phyloP scores from a whole-genome alignment of 1,139 yeast genomes.

The Debaryomyces fabryi region DNA sequence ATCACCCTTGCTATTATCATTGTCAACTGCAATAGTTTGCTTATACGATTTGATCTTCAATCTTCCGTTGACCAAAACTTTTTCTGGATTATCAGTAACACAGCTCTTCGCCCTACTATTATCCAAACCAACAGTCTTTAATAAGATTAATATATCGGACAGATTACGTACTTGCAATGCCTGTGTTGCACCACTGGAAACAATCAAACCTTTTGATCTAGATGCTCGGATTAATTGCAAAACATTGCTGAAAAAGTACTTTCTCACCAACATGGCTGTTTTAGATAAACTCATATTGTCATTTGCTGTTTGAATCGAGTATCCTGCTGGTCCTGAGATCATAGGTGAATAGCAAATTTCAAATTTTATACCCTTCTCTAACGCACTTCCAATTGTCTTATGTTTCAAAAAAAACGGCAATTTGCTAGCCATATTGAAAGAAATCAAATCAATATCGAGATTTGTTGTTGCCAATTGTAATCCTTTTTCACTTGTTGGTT shows the following conservation, averaged over 20 bases:
- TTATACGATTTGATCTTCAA: slow-evolving; percentile 70
- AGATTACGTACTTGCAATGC: slow-evolving; percentile 66
- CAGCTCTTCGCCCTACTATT: slow-evolving; percentile 63
- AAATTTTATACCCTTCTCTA: slow-evolving; percentile 78
- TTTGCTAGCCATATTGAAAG: slow-evolving; percentile 66
- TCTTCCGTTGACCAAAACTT: slow-evolving; percentile 70
- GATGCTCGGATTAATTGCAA: slow-evolving; percentile 81
- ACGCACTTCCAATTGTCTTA: slow-evolving; percentile 81
- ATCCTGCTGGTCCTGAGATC: slow-evolving; percentile 45
- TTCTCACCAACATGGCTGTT: slow-evolving; percentile 40
- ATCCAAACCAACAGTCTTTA: slow-evolving; percentile 71
- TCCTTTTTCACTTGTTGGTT: slow-evolving; percentile 80
- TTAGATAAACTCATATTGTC: slow-evolving; percentile 20
- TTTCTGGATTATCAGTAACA: slow-evolving; percentile 59
- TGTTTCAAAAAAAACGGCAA: slow-evolving; percentile 81
- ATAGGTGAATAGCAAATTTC: slow-evolving; percentile 74
- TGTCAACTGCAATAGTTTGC: slow-evolving; percentile 60
- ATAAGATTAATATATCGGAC: slow-evolving; percentile 67
- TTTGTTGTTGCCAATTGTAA: slow-evolving; percentile 72
- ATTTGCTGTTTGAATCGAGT: slow-evolving; percentile 21
- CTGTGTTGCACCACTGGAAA: slow-evolving; percentile 72
- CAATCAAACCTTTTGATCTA: slow-evolving; percentile 74
- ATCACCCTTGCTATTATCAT: slow-evolving; percentile 23
- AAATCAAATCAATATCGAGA: slow-evolving; percentile 77
- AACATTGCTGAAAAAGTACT: slow-evolving; percentile 69